Percentiles rank a stretch among this genome's conserved stretches.
Evolutionary conservation across 495 filamentous ascomycete species (phyloP).

Genomic region (Apodospora peruviana): DNA sequence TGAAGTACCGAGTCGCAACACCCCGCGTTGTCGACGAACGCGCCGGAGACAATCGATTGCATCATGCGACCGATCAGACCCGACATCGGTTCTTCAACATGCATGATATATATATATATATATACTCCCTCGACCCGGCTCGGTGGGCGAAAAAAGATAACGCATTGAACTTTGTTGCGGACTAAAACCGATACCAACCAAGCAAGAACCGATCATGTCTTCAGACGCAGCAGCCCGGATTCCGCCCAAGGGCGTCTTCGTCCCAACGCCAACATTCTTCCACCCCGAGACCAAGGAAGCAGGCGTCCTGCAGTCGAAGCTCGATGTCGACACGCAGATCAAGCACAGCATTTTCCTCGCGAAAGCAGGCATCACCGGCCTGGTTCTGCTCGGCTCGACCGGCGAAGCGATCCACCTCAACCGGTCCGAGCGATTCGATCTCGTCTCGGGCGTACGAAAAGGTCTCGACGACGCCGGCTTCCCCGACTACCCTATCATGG

Average conservation of each 20-base stretch:
- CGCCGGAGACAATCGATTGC: background rate
- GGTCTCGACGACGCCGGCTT: slow-evolving; percentile 52
- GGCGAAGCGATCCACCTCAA: slow-evolving; percentile 66
- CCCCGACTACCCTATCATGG: slow-evolving; percentile 60
- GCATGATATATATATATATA: too few species aligned
- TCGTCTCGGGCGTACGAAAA: slow-evolving; percentile 49
- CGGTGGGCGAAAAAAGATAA: too few species aligned
- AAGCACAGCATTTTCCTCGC: slow-evolving; percentile 60
- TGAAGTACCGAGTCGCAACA: background rate
- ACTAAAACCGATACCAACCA: background rate
- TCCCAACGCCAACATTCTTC: slow-evolving; percentile 43
- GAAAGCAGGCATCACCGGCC: slow-evolving; percentile 52
- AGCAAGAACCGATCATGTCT: background rate
- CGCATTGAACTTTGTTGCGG: too few species aligned
- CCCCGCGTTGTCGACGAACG: background rate
- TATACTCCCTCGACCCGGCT: too few species aligned
- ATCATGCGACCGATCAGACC: slow-evolving; percentile 2
- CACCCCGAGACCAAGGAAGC: slow-evolving; percentile 5
- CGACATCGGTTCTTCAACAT: background rate
- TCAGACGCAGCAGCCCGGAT: background rate
- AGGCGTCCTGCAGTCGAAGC: background rate
- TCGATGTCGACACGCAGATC: slow-evolving; percentile 53
- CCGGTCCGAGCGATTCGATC: slow-evolving; percentile 48
- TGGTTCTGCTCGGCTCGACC: slow-evolving; percentile 62
- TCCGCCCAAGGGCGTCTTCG: slow-evolving; percentile 38